These are phyloP conservation scores for Aspergillus felis DNA, from an alignment of 2,329 filamentous ascomycete species.

Conservation along the genomic window DNA sequence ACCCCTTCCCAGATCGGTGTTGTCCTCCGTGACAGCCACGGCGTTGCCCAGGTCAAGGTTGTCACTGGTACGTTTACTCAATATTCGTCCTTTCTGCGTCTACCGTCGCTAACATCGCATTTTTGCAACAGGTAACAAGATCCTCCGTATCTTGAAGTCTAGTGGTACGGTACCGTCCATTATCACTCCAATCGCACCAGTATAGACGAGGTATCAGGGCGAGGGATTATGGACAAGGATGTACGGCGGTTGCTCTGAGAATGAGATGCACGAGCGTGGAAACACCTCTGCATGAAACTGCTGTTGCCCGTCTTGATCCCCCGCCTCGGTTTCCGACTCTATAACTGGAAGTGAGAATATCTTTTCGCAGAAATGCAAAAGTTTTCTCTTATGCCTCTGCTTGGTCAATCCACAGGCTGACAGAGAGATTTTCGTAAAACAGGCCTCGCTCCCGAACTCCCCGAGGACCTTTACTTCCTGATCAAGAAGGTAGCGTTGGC, in stretches of 20 bases:
- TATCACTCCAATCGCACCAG: conserved; percentile 12
- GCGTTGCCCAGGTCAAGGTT: conserved; percentile 95
- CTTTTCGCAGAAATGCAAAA: conserved; percentile 27
- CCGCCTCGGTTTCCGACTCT: conserved; percentile 7
- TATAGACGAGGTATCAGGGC: conserved; percentile 21
- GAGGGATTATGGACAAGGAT: not conserved
- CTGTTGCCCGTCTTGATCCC: not conserved
- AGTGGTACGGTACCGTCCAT: conserved; percentile 65
- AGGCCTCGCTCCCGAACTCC: conserved; percentile 98
- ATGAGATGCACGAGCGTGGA: not conserved
- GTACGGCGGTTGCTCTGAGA: conserved; percentile 4
- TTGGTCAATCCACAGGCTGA: conserved; percentile 75
- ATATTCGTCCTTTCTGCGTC: not conserved
- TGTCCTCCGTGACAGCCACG: conserved; percentile 95
- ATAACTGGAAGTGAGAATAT: conserved; percentile 9
- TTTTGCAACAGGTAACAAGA: conserved; percentile 80
- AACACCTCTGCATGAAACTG: not conserved
- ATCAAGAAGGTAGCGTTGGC: conserved; percentile 86
- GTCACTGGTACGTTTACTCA: conserved; percentile 73
- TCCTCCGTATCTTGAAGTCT: conserved; percentile 97
- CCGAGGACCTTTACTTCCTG: conserved; percentile 99
- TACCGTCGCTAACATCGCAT: conserved; percentile 35
- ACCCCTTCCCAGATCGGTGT: conserved; percentile 99
- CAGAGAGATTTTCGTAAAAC: conserved; percentile 71
- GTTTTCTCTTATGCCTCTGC: conserved; percentile 65